Evolutionary conservation across 139 green algal species (phyloP), one percentile per base, ranked within the genome.

Genomic region (Limnomonas spitsbergensis): DNA sequence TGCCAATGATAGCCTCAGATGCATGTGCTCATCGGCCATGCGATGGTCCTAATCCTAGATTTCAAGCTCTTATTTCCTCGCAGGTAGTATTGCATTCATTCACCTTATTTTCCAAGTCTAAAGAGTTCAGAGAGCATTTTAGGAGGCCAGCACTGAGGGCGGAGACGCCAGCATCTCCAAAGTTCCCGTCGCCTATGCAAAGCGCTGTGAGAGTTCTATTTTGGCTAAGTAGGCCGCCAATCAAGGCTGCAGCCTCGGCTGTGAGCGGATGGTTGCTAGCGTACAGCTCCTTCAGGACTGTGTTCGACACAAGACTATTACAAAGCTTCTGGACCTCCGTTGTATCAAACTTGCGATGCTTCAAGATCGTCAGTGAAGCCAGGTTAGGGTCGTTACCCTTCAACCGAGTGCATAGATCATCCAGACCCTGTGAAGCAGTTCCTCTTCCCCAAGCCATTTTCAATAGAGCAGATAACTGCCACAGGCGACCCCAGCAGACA

Each of bases 401-500:
- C 4, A 87, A 47, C 3, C 79, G 56, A 2, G 31, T 34, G 26
- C 61, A 61, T 52, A 87, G n/a, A 38, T 87, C 83, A 53, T 81
- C 79, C 0, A 84, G 54, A 2, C 76, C 79, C 0, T 36, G 66
- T 0, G 52, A 56, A 0, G 53, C 79, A 37, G 37, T 36, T 36
- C 54, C 31, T 38, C 76, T 71, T 7, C 83, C 83, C 83, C 83
- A 87, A 3, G 52, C 83, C 83, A 87, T 87, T 20, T 6, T 61
- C 26, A 34, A 53, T 27, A 74, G 4, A 34, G 29, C 56, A 34
- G 47, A 61, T 20, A 61, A n/a, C n/a, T n/a, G n/a, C n/a, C n/a
- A n/a, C n/a, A n/a, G n/a, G n/a, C n/a, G n/a, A n/a, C n/a, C n/a
- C n/a, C n/a, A n/a, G n/a, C n/a, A n/a, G n/a, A n/a, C n/a, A n/a